Base-by-base conservation (phyloP, 2,329 filamentous ascomycete species). In the Pseudocercospora crystallina region DNA sequence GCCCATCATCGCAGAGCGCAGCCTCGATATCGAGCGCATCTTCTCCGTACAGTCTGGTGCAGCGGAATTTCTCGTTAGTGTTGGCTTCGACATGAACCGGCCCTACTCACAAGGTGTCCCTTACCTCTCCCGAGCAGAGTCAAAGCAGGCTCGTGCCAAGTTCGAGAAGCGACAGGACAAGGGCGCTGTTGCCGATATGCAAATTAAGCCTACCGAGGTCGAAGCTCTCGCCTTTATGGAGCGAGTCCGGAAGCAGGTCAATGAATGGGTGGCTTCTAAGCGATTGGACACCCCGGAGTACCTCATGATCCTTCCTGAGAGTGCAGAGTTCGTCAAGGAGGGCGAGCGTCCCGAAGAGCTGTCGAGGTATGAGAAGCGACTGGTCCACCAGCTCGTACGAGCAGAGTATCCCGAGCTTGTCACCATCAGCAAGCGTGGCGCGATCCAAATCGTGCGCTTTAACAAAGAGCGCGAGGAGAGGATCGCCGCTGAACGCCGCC, bases 341-440 rank as follows among this genome's bases (percentile, higher is more conserved):
- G 56, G 54, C 49, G 55, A 60, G 30, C 29, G 51, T 5, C 45
- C 54, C 0, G 54, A 58, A 32, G 66, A 69, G 42, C 63, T 84
- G 20, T 82, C 76, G 53, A 74, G 76, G 0, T 86, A 80, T 59
- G 83, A 88, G 63, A 82, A 84, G 64, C 76, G 82, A 31, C 72
- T 88, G 5, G 76, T 87, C 1, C 81, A 87, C 61, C 83, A 87
- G 59, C 71, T 86, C 10, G 76, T 88, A n/a, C 76, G 81, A 10
- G 77, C 76, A 11, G 83, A 87, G 57, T 88, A 76, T 41, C 76
- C 77, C 1, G 62, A 73, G 8, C 64, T 76, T 9, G 66, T 73
- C 9, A 70, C 72, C n/a, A 59, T 77, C 14, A 67, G 68, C 34
- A 71, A 70, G 44, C 65, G 65, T 50, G 71, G 72, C 34, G 73